These are phyloP conservation scores for Kernera saxatilis DNA, from an alignment of 345 rosid genomes.

Conservation along the genomic window DNA sequence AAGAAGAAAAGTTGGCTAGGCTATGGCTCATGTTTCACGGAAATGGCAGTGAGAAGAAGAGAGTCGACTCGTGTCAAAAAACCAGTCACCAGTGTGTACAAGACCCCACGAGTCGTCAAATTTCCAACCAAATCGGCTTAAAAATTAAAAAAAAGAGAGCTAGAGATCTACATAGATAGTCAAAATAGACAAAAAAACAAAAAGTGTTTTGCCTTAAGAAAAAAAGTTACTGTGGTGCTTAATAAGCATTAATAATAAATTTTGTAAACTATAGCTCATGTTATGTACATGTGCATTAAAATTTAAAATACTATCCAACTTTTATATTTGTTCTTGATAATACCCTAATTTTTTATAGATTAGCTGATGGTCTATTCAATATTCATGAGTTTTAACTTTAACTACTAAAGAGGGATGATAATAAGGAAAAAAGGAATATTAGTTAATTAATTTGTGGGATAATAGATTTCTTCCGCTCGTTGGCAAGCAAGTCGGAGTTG, in stretches of 20 bases:
- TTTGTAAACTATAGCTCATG: background rate
- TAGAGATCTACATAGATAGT: constrained; percentile 1
- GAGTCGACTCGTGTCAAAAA: constrained; percentile 22
- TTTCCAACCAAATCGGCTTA: constrained; percentile 15
- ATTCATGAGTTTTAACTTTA: background rate
- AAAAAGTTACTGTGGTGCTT: constrained; percentile 8
- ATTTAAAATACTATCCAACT: background rate
- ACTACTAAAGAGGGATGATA: constrained; percentile 2
- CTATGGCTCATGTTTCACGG: constrained; percentile 20
- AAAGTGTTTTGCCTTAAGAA: background rate
- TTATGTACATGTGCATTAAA: background rate
- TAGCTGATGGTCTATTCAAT: background rate
- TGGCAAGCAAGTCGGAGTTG: constrained; percentile 71
- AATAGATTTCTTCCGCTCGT: constrained; percentile 31
- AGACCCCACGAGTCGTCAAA: constrained; percentile 25
- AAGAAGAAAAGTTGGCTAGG: constrained; percentile 29
- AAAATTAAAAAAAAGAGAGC: background rate
- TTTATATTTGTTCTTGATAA: background rate
- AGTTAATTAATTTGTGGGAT: background rate
- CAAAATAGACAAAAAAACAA: constrained; percentile 4
- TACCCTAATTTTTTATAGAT: background rate
- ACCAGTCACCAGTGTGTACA: constrained; percentile 26
- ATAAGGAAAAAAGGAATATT: background rate
- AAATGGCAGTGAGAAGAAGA: constrained; percentile 12
- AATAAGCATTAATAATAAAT: background rate